phyloP scores from a whole-genome alignment of 257 asterid species.

The Solanum chmielewskii region DNA sequence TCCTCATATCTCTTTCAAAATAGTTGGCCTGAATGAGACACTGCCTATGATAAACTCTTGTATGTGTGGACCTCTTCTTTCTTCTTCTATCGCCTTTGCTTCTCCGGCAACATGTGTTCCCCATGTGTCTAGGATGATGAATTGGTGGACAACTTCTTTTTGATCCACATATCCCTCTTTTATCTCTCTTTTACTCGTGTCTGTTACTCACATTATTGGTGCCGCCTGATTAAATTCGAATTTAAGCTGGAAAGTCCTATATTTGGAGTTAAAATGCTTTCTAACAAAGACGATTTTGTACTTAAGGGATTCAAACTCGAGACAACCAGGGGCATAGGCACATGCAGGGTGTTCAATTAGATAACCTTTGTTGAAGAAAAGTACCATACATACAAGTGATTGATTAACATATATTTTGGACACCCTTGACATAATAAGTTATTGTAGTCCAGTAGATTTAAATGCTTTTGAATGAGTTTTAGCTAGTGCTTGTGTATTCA shows the following conservation, averaged over 20 bases:
- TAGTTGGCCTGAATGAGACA: slow-evolving; percentile 40
- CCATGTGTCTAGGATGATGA: slow-evolving; percentile 10
- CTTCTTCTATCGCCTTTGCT: slow-evolving; percentile 1
- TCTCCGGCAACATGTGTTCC: slow-evolving; percentile 13
- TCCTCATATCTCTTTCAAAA: slow-evolving; percentile 27
- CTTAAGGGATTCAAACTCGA: background rate
- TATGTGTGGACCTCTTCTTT: slow-evolving; percentile 28
- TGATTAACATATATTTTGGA: too few relatives aligned
- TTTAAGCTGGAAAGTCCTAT: background rate
- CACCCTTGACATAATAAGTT: too few relatives aligned
- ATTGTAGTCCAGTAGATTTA: too few relatives aligned
- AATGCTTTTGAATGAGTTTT: too few relatives aligned
- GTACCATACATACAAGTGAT: too few relatives aligned
- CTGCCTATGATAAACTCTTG: slow-evolving; percentile 23
- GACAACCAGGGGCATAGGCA: background rate
- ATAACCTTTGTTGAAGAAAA: too few relatives aligned
- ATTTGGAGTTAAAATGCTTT: background rate
- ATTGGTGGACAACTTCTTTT: background rate
- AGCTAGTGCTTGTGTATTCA: too few relatives aligned
- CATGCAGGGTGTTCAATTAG: too few relatives aligned
- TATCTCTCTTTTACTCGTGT: background rate
- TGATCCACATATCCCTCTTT: background rate
- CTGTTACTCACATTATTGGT: background rate
- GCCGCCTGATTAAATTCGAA: background rate
- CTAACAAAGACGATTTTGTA: background rate